These are phyloP conservation scores for Trichoderma afroharzianum DNA, from an alignment of 2,329 filamentous ascomycete species.

Conservation along the genomic window DNA sequence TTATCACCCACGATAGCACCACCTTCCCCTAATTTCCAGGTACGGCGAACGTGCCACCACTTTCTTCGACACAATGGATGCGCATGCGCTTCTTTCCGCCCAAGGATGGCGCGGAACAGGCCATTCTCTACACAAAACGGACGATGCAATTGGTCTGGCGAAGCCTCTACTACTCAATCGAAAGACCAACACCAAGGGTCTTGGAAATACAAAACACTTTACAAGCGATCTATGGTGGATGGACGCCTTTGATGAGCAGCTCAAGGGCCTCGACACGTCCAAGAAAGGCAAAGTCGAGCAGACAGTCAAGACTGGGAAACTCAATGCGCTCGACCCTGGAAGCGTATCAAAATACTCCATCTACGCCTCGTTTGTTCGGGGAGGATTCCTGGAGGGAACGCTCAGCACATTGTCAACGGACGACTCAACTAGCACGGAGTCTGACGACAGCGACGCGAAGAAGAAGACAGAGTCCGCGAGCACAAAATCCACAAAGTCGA, in stretches of 20 bases:
- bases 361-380: slow-evolving; percentile 81
- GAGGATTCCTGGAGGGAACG: slow-evolving; percentile 73
- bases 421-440: slow-evolving; percentile 25
- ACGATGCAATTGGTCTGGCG: slow-evolving; percentile 71
- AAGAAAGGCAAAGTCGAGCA: slow-evolving; percentile 54
- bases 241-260: slow-evolving; percentile 85
- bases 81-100: slow-evolving; percentile 73
- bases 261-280: slow-evolving; percentile 71
- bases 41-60: background rate
- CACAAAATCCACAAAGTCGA: slow-evolving; percentile 20
- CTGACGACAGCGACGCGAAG: slow-evolving; percentile 29
- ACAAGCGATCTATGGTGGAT: slow-evolving; percentile 93
- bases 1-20: background rate
- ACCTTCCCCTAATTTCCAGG: background rate
- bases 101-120: slow-evolving; percentile 91
- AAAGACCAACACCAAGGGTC: slow-evolving; percentile 75
- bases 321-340: slow-evolving; percentile 54
- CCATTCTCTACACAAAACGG: slow-evolving; percentile 76
- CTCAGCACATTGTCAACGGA: slow-evolving; percentile 37
- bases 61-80: slow-evolving; percentile 60
- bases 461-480: slow-evolving; percentile 25
- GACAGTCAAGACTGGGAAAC: slow-evolving; percentile 51
- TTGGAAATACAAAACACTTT: slow-evolving; percentile 70
- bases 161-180: slow-evolving; percentile 79
- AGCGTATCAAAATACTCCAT: slow-evolving; percentile 59